Evolutionary conservation across 768 basidiomycete species (phyloP), one percentile per base, ranked within the genome.

Genomic region (Mycena belliarum): DNA sequence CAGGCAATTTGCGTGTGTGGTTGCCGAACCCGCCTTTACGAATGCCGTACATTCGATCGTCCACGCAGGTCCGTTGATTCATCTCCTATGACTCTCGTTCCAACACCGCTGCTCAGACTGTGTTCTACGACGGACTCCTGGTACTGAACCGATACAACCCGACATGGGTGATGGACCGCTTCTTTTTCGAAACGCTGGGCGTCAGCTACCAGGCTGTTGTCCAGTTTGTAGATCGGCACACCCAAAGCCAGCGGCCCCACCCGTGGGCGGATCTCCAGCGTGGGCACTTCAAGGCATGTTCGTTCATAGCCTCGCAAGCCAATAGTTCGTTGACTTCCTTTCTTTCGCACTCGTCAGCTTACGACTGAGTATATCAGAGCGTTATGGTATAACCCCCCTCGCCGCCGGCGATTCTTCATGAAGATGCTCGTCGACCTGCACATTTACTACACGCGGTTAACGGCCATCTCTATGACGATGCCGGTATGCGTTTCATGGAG

Each of bases 361-460:
- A 72, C 88, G 21, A 76, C 81, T 1, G 79, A 79, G 11, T 81
- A 87, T 55, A 73, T 87, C 51, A 80, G 80, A 67, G 83, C 82
- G 0, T 74, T 79, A 37, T 92, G 87, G 83, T 79, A 75, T 49
- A 93, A 91, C 64, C 86, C 85, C 9, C 77, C 88, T 2, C 77
- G 91, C 44, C 79, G 85, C 49, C 78, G 90, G 41, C 76, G 91
- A 46, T 77, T 82, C 65, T 77, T 89, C 26, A 79, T 85, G 74
- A 88, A 87, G 61, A 76, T 81, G 0, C 67, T 88, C 32, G 63
- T 84, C 3, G 82, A 86, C 32, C 88, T 89, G 88, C 89, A 91
- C 54, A 63, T 73, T 12, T 64, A 88, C 2, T 88, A 88, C 60
- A 82, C 86, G 47, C 60, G 72, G 0, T 68, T 83, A 14, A 45